Percentiles rank a stretch among this genome's conserved stretches.
Evolutionary conservation across 169 alveolate species (phyloP).

Genomic region (Perkinsus marinus): DNA sequence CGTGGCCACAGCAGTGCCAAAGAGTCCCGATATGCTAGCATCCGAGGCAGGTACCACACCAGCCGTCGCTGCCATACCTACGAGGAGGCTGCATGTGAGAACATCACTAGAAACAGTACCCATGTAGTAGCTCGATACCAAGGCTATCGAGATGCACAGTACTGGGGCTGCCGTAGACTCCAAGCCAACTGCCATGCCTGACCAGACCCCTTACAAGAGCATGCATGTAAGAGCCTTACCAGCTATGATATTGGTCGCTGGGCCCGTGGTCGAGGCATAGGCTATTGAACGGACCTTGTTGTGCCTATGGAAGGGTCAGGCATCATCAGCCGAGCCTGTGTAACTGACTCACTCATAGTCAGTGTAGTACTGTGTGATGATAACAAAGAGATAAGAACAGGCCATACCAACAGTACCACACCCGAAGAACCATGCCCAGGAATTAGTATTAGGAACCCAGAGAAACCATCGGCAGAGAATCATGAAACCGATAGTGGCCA

Average conservation of each 20-base stretch:
- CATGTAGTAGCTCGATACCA: constrained; percentile 36
- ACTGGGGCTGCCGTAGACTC: constrained; percentile 53
- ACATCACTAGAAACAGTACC: constrained; percentile 2
- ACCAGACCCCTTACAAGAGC: constrained; percentile 5
- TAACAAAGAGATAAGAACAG: constrained; percentile 60
- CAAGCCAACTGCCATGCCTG: constrained; percentile 34
- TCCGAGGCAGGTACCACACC: constrained; percentile 2
- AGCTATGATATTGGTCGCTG: constrained; percentile 67
- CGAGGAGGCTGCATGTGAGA: neutral
- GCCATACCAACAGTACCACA: constrained; percentile 61
- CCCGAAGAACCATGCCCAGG: constrained; percentile 38
- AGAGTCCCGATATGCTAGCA: constrained; percentile 37
- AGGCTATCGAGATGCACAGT: constrained; percentile 35
- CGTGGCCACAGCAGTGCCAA: constrained; percentile 70
- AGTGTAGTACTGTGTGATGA: constrained; percentile 67
- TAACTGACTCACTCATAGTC: constrained; percentile 44
- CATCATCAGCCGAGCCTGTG: neutral
- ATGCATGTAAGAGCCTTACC: constrained; percentile 16
- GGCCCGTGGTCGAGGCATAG: constrained; percentile 58
- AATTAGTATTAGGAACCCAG: constrained; percentile 17
- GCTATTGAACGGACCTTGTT: constrained; percentile 57
- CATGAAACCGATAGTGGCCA: constrained; percentile 48
- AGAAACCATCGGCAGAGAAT: constrained; percentile 43
- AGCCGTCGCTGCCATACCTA: constrained; percentile 8
- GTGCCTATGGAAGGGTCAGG: neutral